Evolutionary conservation across 1,284 basidiomycete genomes (phyloP).

Genomic region (Puccinia novopanici): DNA sequence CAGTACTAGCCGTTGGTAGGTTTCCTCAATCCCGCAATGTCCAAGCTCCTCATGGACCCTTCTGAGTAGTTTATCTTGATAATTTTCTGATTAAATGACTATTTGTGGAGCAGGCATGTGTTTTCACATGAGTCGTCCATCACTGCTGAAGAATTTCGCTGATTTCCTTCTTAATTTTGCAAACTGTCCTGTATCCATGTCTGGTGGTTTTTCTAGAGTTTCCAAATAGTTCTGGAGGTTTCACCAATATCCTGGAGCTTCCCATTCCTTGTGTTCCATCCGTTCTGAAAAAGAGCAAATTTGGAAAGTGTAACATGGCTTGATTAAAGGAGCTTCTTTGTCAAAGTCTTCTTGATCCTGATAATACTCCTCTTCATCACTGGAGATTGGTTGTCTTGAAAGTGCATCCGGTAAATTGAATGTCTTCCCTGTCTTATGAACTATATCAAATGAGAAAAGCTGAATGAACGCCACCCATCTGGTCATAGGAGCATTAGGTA

Average conservation of each 20-base stretch:
- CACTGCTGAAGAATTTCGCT: not conserved
- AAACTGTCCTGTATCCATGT: not conserved
- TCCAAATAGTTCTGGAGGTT: not conserved
- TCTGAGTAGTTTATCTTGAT: not conserved
- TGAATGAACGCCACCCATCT: constrained; percentile 25
- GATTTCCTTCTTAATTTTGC: not conserved
- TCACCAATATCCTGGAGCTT: not conserved
- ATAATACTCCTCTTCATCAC: not conserved
- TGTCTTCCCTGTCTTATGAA: constrained; percentile 1
- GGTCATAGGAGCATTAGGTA: not conserved
- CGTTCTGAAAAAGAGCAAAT: not conserved
- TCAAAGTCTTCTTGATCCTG: no score
- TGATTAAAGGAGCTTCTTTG: no score
- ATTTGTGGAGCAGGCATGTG: not conserved
- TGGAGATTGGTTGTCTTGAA: not conserved
- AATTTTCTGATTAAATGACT: not conserved
- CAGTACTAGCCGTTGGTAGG: not conserved
- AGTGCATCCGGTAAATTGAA: not conserved
- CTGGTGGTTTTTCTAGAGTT: not conserved
- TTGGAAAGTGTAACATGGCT: not conserved
- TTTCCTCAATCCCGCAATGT: not conserved
- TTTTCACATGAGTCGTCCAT: not conserved
- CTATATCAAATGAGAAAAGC: constrained; percentile 10
- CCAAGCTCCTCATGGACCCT: not conserved
- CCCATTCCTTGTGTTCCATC: not conserved